Conservation (phyloP, 345 rosid species). For the Aquilaria malaccensis region DNA sequence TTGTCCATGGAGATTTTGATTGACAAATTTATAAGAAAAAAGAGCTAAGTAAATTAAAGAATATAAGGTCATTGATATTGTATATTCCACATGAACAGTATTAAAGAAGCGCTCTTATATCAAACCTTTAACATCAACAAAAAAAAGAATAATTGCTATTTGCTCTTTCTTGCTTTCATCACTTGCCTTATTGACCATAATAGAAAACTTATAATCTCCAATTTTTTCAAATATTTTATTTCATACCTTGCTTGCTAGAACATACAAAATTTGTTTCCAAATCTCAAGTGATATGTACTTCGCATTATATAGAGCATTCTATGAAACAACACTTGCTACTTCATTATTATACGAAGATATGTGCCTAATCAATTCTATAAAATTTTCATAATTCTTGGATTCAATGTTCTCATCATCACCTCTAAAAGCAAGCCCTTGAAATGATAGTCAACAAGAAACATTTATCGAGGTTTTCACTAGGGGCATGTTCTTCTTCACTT, state of each 20-base stretch:
- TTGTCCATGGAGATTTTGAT: no score
- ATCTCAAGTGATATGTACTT: not conserved
- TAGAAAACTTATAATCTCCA: not conserved
- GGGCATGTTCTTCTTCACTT: not conserved
- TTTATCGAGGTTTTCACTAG: not conserved
- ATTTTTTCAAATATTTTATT: no score
- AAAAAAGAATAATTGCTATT: not conserved
- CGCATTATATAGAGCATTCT: constrained; percentile 1
- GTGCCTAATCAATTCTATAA: not conserved
- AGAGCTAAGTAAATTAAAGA: no score
- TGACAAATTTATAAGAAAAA: no score
- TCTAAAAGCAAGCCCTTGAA: not conserved
- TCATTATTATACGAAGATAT: not conserved
- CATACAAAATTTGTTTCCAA: constrained; percentile 4
- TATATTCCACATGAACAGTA: not conserved
- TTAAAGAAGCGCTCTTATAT: not conserved
- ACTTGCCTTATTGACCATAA: not conserved
- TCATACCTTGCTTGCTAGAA: not conserved
- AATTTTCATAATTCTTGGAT: constrained; percentile 3
- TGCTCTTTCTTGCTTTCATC: not conserved
- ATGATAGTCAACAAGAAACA: not conserved
- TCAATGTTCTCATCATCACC: not conserved
- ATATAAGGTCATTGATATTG: not conserved
- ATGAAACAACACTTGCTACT: not conserved
- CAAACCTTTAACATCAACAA: no score